A percentile compares a stretch with the other conserved stretches of the same genome.
These are phyloP conservation scores for Evernia prunastri DNA, from an alignment of 495 filamentous ascomycete species.

Conservation along the genomic window DNA sequence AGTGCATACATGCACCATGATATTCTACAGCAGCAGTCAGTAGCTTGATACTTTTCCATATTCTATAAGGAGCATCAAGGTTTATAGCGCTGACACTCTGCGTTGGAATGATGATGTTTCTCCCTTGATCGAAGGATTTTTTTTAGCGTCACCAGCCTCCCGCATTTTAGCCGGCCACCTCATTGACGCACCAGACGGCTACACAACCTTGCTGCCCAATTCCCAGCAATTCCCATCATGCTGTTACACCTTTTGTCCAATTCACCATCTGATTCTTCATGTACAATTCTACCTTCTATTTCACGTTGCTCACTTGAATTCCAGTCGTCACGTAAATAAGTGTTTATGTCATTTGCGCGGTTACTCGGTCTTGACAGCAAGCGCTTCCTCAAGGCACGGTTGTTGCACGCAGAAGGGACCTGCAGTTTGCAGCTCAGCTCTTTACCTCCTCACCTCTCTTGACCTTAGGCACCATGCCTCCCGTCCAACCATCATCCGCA, in stretches of 20 bases:
- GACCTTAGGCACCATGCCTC: conserved; percentile 16
- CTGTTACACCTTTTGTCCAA: conserved; percentile 3
- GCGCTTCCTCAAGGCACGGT: conserved; percentile 6
- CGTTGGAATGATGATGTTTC: too few relatives aligned
- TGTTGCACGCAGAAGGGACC: conserved; percentile 13
- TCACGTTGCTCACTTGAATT: conserved; percentile 27
- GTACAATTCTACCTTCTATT: conserved; percentile 13
- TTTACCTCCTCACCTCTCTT: not conserved
- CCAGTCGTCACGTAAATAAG: not conserved
- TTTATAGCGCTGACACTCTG: too few relatives aligned
- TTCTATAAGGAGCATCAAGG: too few relatives aligned
- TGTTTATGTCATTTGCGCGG: not conserved
- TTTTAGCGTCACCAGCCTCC: not conserved
- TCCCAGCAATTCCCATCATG: conserved; percentile 1
- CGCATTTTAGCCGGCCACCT: conserved; percentile 8
- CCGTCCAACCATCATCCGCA: conserved; percentile 9
- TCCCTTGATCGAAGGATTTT: not conserved
- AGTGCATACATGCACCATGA: not conserved
- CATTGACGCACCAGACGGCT: conserved; percentile 8
- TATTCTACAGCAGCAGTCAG: not conserved
- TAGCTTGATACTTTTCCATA: too few relatives aligned
- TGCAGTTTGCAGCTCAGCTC: not conserved
- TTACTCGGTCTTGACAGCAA: conserved; percentile 8
- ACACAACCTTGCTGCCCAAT: conserved; percentile 20
- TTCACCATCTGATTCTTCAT: conserved; percentile 11